Base-by-base conservation (phyloP, 495 filamentous ascomycete genomes). In the Penicillium daleae region DNA sequence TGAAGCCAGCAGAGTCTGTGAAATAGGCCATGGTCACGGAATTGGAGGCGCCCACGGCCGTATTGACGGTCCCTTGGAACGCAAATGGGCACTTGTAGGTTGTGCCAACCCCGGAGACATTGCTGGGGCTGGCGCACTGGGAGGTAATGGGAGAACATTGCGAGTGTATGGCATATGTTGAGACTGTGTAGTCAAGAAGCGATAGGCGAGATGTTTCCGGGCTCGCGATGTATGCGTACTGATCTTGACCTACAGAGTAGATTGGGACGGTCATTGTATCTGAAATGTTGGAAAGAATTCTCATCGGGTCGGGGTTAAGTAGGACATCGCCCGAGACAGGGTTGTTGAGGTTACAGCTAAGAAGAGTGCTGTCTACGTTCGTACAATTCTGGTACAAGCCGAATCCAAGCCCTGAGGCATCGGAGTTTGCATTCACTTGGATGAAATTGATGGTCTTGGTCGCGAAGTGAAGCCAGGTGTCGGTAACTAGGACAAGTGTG, bases 241-340 rank as follows among this genome's bases (percentile, higher is more conserved):
- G 40, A 44, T 44, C 40, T 44, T 44, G 40, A 21, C 40, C 40
- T n/a, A 44, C 40, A 19, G 40, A 44, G 17, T 6, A 21, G 4
- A 44, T 19, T 21, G 40, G 40, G 40, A 44, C 8, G 19, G 40
- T 44, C 40, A 44, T 44, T 44, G 40, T 44, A 44, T 44, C 40
- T 44, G 40, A 44, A 44, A 44, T 44, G 40, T 44, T 44, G 40
- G 40, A 44, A n/a, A 44, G 40, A 44, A 44, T n/a, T 44, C 17
- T 44, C 40, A 44, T 44, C 40, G 40, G 40, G 17, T 44, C 40
- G 40, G 17, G 17, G n/a, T 44, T 5, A 44, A 44, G 40, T 44
- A 44, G 40, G 17, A 44, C 40, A 44, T 44, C 40, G 40, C 40
- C 40, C 10, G 40, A 44, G 40, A n/a, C 40, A n/a, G 40, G 40